Percentiles rank a stretch among this genome's conserved stretches.
These are phyloP conservation scores for Zizania latifolia DNA, from an alignment of 176 grass and related monocot genomes.

Conservation along the genomic window DNA sequence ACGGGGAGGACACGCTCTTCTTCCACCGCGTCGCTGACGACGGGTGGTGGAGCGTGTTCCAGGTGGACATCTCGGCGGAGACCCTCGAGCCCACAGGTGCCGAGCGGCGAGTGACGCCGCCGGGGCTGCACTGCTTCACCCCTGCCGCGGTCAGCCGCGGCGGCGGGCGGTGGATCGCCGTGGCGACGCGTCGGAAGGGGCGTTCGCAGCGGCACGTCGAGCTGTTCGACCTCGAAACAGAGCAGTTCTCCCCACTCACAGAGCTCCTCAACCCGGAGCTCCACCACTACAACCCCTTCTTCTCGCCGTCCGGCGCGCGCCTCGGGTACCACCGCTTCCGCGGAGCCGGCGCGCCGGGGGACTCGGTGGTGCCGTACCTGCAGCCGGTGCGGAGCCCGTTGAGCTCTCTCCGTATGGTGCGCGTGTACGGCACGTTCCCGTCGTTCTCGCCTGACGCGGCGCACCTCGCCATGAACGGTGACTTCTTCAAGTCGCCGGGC, in stretches of 20 bases:
- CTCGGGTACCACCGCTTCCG: slow-evolving; percentile 95
- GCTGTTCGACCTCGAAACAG: slow-evolving; percentile 70
- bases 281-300: slow-evolving; percentile 95
- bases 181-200: slow-evolving; percentile 70
- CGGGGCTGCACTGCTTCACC: slow-evolving; percentile 75
- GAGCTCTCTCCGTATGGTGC: slow-evolving; percentile 51
- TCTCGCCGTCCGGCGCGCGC: slow-evolving; percentile 41
- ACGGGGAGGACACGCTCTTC: slow-evolving; percentile 51
- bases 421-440: slow-evolving; percentile 70
- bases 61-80: slow-evolving; percentile 40
- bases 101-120: slow-evolving; percentile 55
- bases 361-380: slow-evolving; percentile 50
- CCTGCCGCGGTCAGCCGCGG: slow-evolving; percentile 41
- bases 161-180: slow-evolving; percentile 42
- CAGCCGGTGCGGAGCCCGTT: slow-evolving; percentile 57
- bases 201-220: slow-evolving; percentile 59
- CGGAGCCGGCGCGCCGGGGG: slow-evolving; percentile 35
- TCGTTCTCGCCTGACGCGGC: slow-evolving; percentile 67
- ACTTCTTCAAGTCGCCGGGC: slow-evolving; percentile 58
- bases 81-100: slow-evolving; percentile 30
- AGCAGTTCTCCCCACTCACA: slow-evolving; percentile 46
- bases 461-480: slow-evolving; percentile 64
- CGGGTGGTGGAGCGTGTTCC: slow-evolving; percentile 94
- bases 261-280: slow-evolving; percentile 55
- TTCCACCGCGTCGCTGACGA: slow-evolving; percentile 80